phyloP scores from a whole-genome alignment of 1,284 basidiomycete genomes.

The Phellopilus nigrolimitatus region DNA sequence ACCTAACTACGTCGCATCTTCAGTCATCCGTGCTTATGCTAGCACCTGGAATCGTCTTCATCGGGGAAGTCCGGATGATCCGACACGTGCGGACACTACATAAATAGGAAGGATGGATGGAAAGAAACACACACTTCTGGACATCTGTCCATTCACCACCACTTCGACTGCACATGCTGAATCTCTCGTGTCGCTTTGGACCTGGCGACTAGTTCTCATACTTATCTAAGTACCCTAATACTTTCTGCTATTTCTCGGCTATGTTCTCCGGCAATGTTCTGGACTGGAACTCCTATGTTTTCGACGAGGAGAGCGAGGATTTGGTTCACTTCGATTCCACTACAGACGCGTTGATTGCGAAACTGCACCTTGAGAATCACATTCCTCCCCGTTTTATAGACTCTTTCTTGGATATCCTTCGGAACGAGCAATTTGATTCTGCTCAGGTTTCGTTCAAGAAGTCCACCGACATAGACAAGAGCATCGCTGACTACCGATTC shows the following conservation, averaged over 20 bases:
- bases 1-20: too few species aligned
- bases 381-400: constrained; percentile 8
- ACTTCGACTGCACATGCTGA: too few species aligned
- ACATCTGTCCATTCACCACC: too few species aligned
- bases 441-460: not conserved
- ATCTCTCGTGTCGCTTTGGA: too few species aligned
- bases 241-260: not conserved
- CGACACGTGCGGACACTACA: too few species aligned
- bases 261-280: not conserved
- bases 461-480: constrained; percentile 4
- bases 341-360: constrained; percentile 4
- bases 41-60: too few species aligned
- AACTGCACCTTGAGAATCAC: constrained; percentile 4
- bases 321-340: constrained; percentile 3
- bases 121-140: too few species aligned
- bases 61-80: too few species aligned
- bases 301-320: constrained; percentile 5
- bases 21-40: too few species aligned
- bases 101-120: too few species aligned
- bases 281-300: not conserved
- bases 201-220: too few species aligned
- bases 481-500: constrained; percentile 1
- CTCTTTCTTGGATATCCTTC: not conserved
- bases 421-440: not conserved
- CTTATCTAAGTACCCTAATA: too few species aligned